phyloP scores from a whole-genome alignment of 176 grass and related monocot genomes.

The Melocanna baccifera region DNA sequence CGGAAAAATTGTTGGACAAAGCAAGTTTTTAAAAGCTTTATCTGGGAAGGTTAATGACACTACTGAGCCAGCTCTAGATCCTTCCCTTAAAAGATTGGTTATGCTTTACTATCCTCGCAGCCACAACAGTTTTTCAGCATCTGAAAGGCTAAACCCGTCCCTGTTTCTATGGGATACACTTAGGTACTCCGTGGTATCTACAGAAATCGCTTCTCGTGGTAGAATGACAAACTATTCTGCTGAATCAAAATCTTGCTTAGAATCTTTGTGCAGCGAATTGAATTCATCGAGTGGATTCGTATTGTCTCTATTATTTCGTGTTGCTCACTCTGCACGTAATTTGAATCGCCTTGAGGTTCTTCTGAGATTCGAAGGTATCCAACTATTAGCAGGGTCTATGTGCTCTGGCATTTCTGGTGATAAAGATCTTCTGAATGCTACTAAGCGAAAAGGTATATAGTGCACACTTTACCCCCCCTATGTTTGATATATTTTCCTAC shows the following conservation, averaged over 20 bases:
- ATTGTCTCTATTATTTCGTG: constrained; percentile 68
- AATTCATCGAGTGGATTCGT: constrained; percentile 95
- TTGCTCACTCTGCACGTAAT: constrained; percentile 69
- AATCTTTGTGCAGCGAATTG: constrained; percentile 64
- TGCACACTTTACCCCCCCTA: background rate
- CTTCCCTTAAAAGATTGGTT: constrained; percentile 65
- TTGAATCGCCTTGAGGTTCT: constrained; percentile 79
- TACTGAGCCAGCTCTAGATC: constrained; percentile 59
- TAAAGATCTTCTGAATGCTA: constrained; percentile 56
- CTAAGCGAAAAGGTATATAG: constrained; percentile 62
- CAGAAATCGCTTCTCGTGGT: constrained; percentile 78
- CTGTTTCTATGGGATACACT: constrained; percentile 93
- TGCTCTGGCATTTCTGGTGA: constrained; percentile 75
- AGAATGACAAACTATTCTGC: constrained; percentile 44
- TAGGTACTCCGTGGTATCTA: constrained; percentile 71
- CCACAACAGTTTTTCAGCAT: constrained; percentile 58
- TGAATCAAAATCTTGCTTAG: constrained; percentile 53
- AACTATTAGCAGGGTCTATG: constrained; percentile 77
- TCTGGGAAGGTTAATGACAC: constrained; percentile 59
- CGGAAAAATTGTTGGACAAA: constrained; percentile 70
- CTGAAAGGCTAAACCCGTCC: constrained; percentile 67
- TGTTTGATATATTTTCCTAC: background rate
- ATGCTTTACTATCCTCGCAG: constrained; percentile 77
- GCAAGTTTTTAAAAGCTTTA: constrained; percentile 58
- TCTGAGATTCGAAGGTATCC: constrained; percentile 74